Evolutionary conservation across 257 asterid species (phyloP), one percentile per base, ranked within the genome.

Genomic region (Solanum verrucosum): DNA sequence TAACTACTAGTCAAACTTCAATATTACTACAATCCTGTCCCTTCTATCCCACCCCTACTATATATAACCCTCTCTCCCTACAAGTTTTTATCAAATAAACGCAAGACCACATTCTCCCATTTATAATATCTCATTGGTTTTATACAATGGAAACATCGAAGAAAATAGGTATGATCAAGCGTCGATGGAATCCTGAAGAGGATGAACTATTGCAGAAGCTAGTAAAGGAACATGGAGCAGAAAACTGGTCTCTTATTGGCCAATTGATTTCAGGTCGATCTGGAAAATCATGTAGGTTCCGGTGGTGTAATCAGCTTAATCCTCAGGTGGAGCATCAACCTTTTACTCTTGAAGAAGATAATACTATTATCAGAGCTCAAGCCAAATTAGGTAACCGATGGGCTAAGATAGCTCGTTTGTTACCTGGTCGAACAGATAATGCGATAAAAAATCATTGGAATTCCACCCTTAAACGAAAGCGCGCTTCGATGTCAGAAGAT

Each of bases 251-350:
- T 4, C 10, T 68, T 34, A 85, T 68, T 5, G 7, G 82, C 5
- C 71, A 85, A n/a, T 68, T 79, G 8, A 85, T 85, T 9, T 20
- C 87, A 7, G 44, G 82, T 37, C 87, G 68, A 35, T 85, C 82
- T 38, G 82, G 46, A 12, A 85, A 85, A 74, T 68, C 87, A 0
- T 85, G 82, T 74, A 72, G 87, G 44, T 21, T 79, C 12, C 23
- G 68, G 2, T 68, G 87, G 87, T 68, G 82, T 67, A 68, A 68
- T 21, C 87, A 85, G 14, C 82, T 85, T 1, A 68, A 79, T 12
- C 87, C 87, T 33, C 27, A 85, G 9, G 87, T 85, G 31, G 82
- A 85, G 82, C 87, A 85, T 27, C 81, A 63, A 6, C 68, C 87
- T 5, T 85, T 85, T 27, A 67, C 87, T 33, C 27, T 12, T 72